Evolutionary conservation across 192 early-diverging fungal species (phyloP).

Genomic region (Coemansia sp.): DNA sequence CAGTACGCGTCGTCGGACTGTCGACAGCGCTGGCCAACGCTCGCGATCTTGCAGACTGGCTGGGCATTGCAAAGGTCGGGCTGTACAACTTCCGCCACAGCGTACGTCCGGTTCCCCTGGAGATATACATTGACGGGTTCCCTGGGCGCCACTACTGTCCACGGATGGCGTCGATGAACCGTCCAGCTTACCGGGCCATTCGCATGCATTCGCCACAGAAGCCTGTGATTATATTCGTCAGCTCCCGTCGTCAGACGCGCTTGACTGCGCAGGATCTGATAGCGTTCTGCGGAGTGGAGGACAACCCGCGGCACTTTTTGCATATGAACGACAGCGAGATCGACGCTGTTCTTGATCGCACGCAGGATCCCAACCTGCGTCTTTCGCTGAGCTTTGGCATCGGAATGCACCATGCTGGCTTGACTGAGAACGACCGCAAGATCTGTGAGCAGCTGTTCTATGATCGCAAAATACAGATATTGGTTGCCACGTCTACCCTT

Average conservation of each 20-base stretch:
- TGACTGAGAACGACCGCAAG: constrained; percentile 82
- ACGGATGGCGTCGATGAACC: constrained; percentile 98
- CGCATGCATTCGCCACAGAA: constrained; percentile 89
- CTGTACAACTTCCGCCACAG: constrained; percentile 97
- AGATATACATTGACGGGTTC: constrained; percentile 97
- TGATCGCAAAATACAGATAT: constrained; percentile 91
- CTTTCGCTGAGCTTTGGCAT: constrained; percentile 91
- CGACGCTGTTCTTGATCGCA: constrained; percentile 66
- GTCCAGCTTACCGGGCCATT: constrained; percentile 93
- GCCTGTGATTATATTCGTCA: constrained; percentile 98
- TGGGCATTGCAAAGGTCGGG: constrained; percentile 81
- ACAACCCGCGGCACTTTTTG: constrained; percentile 87
- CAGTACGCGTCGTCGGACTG: constrained; percentile 91
- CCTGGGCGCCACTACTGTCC: constrained; percentile 97
- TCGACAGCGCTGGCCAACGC: constrained; percentile 98
- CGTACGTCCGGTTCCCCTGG: constrained; percentile 94
- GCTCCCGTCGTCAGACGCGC: constrained; percentile 93
- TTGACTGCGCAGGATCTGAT: constrained; percentile 97
- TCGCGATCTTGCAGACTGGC: constrained; percentile 93
- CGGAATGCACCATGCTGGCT: constrained; percentile 94
- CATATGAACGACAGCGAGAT: constrained; percentile 79
- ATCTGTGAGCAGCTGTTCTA: constrained; percentile 93
- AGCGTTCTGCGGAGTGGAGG: constrained; percentile 87
- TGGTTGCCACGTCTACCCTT: constrained; percentile 93
- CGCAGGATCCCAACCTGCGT: constrained; percentile 79